These are phyloP conservation scores for Exophiala sideris DNA, from an alignment of 2,329 filamentous ascomycete genomes.

Conservation along the genomic window DNA sequence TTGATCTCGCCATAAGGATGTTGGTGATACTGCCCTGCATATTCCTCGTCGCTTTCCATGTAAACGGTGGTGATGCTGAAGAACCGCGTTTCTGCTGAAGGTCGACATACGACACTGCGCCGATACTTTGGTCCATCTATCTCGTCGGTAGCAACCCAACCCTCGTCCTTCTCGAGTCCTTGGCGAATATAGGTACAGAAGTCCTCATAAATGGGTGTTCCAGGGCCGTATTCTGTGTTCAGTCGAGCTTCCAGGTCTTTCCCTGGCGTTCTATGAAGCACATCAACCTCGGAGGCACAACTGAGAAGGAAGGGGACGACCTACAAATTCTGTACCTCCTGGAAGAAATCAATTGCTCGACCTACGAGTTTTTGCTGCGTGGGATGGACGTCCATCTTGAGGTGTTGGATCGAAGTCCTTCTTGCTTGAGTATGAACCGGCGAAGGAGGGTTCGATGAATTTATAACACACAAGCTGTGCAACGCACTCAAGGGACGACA, in stretches of 20 bases:
- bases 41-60: conserved; percentile 52
- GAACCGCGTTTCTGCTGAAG: conserved; percentile 46
- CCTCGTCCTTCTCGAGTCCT: conserved; percentile 39
- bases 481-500: no score
- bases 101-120: conserved; percentile 44
- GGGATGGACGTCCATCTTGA: conserved; percentile 4
- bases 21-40: conserved; percentile 52
- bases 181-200: conserved; percentile 39
- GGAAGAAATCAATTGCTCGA: conserved; percentile 29
- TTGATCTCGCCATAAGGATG: conserved; percentile 58
- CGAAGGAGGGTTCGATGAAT: no score
- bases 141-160: conserved; percentile 46
- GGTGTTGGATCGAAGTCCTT: no score
- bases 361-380: conserved; percentile 18
- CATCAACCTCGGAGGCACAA: conserved; percentile 2
- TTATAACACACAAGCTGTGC: no score
- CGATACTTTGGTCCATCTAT: conserved; percentile 48
- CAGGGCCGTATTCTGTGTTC: conserved; percentile 45
- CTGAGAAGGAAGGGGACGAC: conserved; percentile 1
- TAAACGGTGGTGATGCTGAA: conserved; percentile 59
- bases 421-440: no score
- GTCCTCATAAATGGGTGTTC: conserved; percentile 43
- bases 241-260: conserved; percentile 44
- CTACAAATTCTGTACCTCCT: conserved; percentile 33
- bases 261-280: conserved; percentile 43